Conservation (phyloP, 78 protist genomes). For the Abeoforma whisleri region DNA sequence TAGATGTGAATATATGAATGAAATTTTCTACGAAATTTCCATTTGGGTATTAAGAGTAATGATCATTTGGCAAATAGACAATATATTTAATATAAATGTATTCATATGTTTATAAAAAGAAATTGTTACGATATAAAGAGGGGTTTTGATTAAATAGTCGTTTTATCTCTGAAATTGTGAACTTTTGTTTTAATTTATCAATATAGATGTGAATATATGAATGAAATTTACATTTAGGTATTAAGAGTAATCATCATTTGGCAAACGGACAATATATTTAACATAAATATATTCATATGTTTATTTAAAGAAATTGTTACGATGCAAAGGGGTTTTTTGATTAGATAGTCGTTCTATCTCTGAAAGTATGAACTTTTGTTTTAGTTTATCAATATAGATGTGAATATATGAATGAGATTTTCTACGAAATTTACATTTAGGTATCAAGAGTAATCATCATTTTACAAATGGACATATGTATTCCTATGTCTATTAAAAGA, state of each 20-base stretch:
- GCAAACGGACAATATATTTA: neutral
- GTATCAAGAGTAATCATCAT: too few species aligned
- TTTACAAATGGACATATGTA: neutral
- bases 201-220: neutral
- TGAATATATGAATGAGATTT: neutral
- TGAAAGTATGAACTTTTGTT: neutral
- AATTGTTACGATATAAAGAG: too few species aligned
- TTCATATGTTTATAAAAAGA: neutral
- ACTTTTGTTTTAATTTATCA: neutral
- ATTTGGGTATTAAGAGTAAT: too few species aligned
- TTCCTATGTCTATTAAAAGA: neutral
- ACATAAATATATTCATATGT: neutral
- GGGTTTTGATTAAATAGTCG: too few species aligned
- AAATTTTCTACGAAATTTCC: too few species aligned
- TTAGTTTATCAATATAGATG: neutral
- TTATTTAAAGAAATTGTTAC: neutral
- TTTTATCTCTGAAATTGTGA: neutral
- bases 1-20: neutral
- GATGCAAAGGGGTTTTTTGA: too few species aligned
- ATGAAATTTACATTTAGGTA: too few species aligned
- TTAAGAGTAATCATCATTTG: too few species aligned
- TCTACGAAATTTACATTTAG: too few species aligned
- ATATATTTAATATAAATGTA: neutral
- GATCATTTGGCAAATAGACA: neutral
- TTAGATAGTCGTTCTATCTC: too few species aligned